Base-by-base conservation (phyloP, 2,329 filamentous ascomycete species). In the Alternaria novae-zelandiae region DNA sequence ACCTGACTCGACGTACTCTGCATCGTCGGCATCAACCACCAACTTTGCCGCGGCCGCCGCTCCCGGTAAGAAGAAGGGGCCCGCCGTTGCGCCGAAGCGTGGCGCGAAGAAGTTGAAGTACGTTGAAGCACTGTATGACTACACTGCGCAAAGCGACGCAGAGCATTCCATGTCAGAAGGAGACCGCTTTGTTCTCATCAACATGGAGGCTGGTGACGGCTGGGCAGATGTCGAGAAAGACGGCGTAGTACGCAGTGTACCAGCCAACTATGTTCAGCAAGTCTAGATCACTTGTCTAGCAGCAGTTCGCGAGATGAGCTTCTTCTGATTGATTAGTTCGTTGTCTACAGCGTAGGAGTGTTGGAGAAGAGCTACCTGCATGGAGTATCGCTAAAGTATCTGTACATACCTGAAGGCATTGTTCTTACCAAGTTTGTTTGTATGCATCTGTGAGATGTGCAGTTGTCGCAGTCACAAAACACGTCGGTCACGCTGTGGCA, bases 171-270 rank as follows among this genome's bases (percentile, higher is more conserved):
- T 99, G 93, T 79, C 79, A 1, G 95, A 97, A 80, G 96, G 96
- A 1, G 96, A 99, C 81, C 87, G 90, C 55, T 96, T 99, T 74
- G 94, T 99, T 43, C 84, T 99, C 30, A 89, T 97, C 65, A 94
- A 90, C 73, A 90, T 92, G 60, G 95, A 98, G 76, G 87, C 90
- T 0, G 96, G 96, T 2, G 96, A 98, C 82, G 96, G 96, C 0
- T 99, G 96, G 96, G 93, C 90, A 26, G 96, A 98, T 82, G 96
- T 99, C 17, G 96, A 98, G 83, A 94, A 93, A 80, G 94, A 93
- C 17, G 94, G 94, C 2, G 84, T 89, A 44, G 93, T 90, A 53
- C 94, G 90, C 76, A 97, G 94, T 78, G 96, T 99, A 57, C 96
- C 96, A 49, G 94, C 94, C 41, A 97, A 93, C 79, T 99, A 98